These are phyloP conservation scores for Verticillium nonalfalfae DNA, from an alignment of 2,329 filamentous ascomycete genomes.

Conservation along the genomic window DNA sequence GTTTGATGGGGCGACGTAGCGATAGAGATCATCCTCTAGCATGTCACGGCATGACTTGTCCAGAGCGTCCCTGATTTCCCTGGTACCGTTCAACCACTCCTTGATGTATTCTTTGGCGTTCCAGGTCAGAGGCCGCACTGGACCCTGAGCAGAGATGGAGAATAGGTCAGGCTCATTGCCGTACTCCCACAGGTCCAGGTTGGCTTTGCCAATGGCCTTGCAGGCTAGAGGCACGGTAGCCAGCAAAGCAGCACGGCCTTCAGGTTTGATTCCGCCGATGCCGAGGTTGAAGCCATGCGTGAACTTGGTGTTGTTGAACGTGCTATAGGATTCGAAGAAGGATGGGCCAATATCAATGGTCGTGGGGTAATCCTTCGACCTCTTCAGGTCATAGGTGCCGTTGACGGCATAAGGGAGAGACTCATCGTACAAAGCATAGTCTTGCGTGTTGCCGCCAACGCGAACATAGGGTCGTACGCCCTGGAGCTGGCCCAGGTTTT, in stretches of 20 bases:
- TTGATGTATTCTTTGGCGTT: slow-evolving; percentile 47
- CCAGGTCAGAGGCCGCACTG: slow-evolving; percentile 45
- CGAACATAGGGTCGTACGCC: slow-evolving; percentile 54
- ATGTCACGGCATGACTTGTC: slow-evolving; percentile 43
- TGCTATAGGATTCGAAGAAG: slow-evolving; percentile 57
- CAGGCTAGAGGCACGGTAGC: slow-evolving; percentile 51
- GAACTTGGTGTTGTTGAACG: slow-evolving; percentile 49
- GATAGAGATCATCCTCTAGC: slow-evolving; percentile 29
- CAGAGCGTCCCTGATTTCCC: slow-evolving; percentile 38
- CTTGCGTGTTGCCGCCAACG: slow-evolving; percentile 63
- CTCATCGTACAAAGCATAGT: slow-evolving; percentile 55
- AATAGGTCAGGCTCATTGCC: slow-evolving; percentile 60
- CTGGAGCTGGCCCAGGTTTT: slow-evolving; percentile 46
- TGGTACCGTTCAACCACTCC: slow-evolving; percentile 52
- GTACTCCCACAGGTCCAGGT: slow-evolving; percentile 53
- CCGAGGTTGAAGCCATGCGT: slow-evolving; percentile 57
- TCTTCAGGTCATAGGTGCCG: slow-evolving; percentile 41
- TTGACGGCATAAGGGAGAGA: slow-evolving; percentile 42
- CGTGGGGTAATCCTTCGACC: slow-evolving; percentile 53
- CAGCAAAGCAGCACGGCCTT: slow-evolving; percentile 43
- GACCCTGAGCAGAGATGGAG: slow-evolving; percentile 42
- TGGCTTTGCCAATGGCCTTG: slow-evolving; percentile 43
- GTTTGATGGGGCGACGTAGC: slow-evolving; percentile 51
- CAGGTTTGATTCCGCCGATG: slow-evolving; percentile 42
- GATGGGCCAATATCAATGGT: slow-evolving; percentile 53